Conservation (phyloP, 306 rosid species). For the Acmispon strigosus region DNA sequence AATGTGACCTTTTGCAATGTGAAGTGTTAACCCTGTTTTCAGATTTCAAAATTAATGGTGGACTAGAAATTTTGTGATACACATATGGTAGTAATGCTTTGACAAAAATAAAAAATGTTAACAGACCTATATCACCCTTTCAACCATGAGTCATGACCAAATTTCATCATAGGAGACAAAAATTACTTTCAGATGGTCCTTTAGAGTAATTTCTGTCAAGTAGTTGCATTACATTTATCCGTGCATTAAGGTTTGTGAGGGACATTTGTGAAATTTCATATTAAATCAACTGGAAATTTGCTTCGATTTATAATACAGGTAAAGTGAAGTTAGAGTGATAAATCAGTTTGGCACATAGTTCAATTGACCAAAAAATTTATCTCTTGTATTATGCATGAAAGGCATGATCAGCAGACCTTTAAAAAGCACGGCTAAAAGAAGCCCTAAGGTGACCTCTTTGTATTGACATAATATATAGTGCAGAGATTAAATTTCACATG, state of each 20-base stretch:
- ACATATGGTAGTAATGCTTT: not conserved
- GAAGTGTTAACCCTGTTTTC: not conserved
- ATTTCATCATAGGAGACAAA: not conserved
- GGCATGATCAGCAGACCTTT: too few relatives aligned
- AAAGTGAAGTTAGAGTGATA: not conserved
- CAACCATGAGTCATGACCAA: not conserved
- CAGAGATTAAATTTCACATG: not conserved
- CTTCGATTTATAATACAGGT: not conserved
- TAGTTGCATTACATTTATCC: not conserved
- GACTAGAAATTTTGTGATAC: not conserved
- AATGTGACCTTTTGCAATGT: not conserved
- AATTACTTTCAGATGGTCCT: not conserved
- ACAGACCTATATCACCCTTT: not conserved
- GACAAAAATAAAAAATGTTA: not conserved
- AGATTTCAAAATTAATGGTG: not conserved
- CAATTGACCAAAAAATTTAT: not conserved
- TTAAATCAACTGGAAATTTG: not conserved
- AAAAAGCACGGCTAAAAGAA: not conserved
- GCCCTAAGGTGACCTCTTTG: not conserved
- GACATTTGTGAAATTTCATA: not conserved
- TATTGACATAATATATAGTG: not conserved
- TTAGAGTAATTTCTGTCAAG: not conserved
- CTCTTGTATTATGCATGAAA: not conserved
- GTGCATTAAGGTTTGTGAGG: too few relatives aligned
- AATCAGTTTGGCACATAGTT: not conserved